Evolutionary conservation across 306 rosid genomes (phyloP).

Genomic region (Cicer yamashitae): DNA sequence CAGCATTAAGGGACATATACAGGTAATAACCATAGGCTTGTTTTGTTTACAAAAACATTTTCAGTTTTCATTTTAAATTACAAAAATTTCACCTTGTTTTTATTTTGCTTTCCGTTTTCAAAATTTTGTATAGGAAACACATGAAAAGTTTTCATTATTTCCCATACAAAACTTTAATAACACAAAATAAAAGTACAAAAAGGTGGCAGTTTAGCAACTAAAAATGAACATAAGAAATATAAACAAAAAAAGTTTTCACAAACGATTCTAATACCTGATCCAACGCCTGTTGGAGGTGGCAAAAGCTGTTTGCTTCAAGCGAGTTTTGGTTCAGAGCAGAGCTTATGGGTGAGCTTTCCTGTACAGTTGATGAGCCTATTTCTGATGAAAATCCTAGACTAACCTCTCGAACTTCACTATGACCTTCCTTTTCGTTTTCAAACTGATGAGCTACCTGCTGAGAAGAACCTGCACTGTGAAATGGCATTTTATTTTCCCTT

Average conservation of each 20-base stretch:
- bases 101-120: not conserved
- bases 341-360: slow-evolving; percentile 67
- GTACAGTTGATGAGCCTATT: slow-evolving; percentile 64
- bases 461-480: slow-evolving; percentile 49
- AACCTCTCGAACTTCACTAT: slow-evolving; percentile 67
- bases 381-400: slow-evolving; percentile 60
- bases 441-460: slow-evolving; percentile 55
- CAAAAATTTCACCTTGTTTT: not conserved
- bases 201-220: not conserved
- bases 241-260: not conserved
- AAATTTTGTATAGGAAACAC: not conserved
- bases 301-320: slow-evolving; percentile 67
- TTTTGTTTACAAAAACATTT: not conserved
- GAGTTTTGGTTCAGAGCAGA: slow-evolving; percentile 57
- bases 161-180: not conserved
- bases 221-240: not conserved
- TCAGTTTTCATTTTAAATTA: slow-evolving; percentile 14
- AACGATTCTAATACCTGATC: slow-evolving; percentile 65
- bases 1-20: slow-evolving; percentile 10
- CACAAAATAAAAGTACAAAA: not conserved
- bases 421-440: slow-evolving; percentile 71
- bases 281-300: slow-evolving; percentile 71
- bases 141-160: not conserved
- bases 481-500: slow-evolving; percentile 45
- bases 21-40: slow-evolving; percentile 8